Evolutionary conservation across 2,329 filamentous ascomycete species (phyloP).

Genomic region (Neonectria magnoliae): DNA sequence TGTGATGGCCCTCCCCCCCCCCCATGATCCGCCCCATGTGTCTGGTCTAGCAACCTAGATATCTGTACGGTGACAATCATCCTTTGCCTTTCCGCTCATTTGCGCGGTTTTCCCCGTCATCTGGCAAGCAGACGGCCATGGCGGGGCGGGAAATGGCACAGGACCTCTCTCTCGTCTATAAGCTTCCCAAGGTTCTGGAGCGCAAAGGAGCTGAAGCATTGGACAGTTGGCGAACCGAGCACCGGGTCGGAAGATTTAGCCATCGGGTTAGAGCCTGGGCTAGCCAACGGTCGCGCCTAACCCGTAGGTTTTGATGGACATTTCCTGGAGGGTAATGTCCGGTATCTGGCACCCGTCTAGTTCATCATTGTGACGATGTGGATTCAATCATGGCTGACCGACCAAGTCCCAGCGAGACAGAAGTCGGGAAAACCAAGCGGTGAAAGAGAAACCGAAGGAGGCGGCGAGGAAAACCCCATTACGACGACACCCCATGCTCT

Average conservation of each 20-base stretch:
- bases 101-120: slow-evolving; percentile 21
- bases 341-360: slow-evolving; percentile 20
- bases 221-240: slow-evolving; percentile 28
- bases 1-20: background rate
- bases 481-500: slow-evolving; percentile 7
- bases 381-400: slow-evolving; percentile 8
- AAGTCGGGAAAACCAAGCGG: slow-evolving; percentile 4
- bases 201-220: slow-evolving; percentile 27
- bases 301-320: slow-evolving; percentile 23
- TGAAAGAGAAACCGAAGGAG: background rate
- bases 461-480: slow-evolving; percentile 8
- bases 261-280: slow-evolving; percentile 27
- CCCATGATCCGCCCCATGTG: background rate
- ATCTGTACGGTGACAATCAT: slow-evolving; percentile 10
- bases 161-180: slow-evolving; percentile 6
- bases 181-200: slow-evolving; percentile 27
- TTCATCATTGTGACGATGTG: slow-evolving; percentile 19
- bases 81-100: slow-evolving; percentile 20
- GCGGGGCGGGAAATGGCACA: slow-evolving; percentile 4
- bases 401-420: slow-evolving; percentile 6
- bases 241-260: slow-evolving; percentile 40
- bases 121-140: slow-evolving; percentile 13
- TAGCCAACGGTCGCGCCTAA: slow-evolving; percentile 32
- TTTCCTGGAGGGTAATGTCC: slow-evolving; percentile 13
- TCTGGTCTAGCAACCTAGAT: background rate